phyloP scores from a whole-genome alignment of 1,284 basidiomycete species.

The Lentinus polychrous region DNA sequence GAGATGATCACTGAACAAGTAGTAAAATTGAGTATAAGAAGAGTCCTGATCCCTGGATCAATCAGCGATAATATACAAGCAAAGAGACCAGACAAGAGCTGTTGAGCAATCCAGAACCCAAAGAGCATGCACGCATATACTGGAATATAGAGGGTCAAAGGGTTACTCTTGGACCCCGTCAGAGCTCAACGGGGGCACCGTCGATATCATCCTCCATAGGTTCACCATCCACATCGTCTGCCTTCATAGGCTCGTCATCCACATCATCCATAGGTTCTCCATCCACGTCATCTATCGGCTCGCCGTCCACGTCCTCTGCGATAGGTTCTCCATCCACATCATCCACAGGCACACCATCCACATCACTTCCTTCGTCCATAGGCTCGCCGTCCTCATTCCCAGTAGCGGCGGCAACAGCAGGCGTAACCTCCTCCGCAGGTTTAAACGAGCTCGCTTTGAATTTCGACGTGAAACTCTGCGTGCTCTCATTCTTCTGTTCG shows the following conservation, averaged over 20 bases:
- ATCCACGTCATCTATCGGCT: conserved; percentile 32
- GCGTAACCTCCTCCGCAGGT: conserved; percentile 41
- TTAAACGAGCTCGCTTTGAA: conserved; percentile 80
- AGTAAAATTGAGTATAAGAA: no score
- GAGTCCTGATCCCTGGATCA: no score
- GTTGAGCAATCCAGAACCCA: neutral
- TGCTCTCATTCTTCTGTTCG: conserved; percentile 25
- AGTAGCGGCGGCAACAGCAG: conserved; percentile 25
- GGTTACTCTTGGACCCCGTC: neutral
- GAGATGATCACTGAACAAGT: no score
- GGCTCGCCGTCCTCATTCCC: conserved; percentile 41
- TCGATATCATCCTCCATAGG: conserved; percentile 37
- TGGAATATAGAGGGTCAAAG: no score
- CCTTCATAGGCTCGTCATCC: conserved; percentile 34
- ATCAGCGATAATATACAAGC: no score
- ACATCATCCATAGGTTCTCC: conserved; percentile 30
- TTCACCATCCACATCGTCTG: conserved; percentile 26
- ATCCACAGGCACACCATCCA: conserved; percentile 34
- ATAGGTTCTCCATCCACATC: conserved; percentile 42
- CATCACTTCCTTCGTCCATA: conserved; percentile 40
- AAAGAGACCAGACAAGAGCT: no score
- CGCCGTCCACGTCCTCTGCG: conserved; percentile 38
- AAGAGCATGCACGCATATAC: no score
- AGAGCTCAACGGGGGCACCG: conserved; percentile 28
- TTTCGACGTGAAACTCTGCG: conserved; percentile 39